Conservation (phyloP, 2,329 filamentous ascomycete species). For the Arthrobotrys iridis region DNA sequence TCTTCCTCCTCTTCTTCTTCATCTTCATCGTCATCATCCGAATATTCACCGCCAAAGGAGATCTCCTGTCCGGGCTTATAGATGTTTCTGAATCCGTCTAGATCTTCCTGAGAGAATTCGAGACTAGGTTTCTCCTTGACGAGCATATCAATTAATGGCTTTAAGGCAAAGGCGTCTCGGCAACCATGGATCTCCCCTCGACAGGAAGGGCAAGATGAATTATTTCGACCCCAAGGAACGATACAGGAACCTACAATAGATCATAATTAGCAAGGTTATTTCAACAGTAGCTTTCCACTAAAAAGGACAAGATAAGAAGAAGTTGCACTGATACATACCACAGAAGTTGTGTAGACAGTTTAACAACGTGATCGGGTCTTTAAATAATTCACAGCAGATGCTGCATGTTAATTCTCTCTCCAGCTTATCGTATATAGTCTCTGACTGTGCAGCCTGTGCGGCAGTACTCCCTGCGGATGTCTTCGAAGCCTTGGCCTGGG, state of each 20-base stretch:
- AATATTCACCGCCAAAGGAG: background rate
- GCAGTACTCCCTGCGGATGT: slow-evolving; percentile 28
- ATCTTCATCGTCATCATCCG: background rate
- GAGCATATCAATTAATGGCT: slow-evolving; percentile 49
- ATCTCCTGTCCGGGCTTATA: slow-evolving; percentile 47
- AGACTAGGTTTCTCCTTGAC: slow-evolving; percentile 48
- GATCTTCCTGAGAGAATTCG: slow-evolving; percentile 22
- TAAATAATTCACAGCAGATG: slow-evolving; percentile 94
- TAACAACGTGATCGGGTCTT: slow-evolving; percentile 87
- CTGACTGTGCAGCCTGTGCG: slow-evolving; percentile 25
- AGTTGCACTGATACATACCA: slow-evolving; percentile 67
- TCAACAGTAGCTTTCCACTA: background rate
- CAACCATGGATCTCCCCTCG: slow-evolving; percentile 12
- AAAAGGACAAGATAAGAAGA: background rate
- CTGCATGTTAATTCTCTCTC: slow-evolving; percentile 51
- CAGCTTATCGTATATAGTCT: slow-evolving; percentile 48
- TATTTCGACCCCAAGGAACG: slow-evolving; percentile 38
- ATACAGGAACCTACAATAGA: slow-evolving; percentile 33
- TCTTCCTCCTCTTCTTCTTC: slow-evolving; percentile 24
- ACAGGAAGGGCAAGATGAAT: slow-evolving; percentile 38
- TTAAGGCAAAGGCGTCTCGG: slow-evolving; percentile 44
- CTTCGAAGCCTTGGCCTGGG: slow-evolving; percentile 50
- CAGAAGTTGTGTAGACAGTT: slow-evolving; percentile 96
- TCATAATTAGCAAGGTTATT: background rate
- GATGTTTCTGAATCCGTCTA: background rate